Evolutionary conservation across 2,329 filamentous ascomycete genomes (phyloP), one percentile per base, ranked within the genome.

Genomic region (Scorias spongiosa): DNA sequence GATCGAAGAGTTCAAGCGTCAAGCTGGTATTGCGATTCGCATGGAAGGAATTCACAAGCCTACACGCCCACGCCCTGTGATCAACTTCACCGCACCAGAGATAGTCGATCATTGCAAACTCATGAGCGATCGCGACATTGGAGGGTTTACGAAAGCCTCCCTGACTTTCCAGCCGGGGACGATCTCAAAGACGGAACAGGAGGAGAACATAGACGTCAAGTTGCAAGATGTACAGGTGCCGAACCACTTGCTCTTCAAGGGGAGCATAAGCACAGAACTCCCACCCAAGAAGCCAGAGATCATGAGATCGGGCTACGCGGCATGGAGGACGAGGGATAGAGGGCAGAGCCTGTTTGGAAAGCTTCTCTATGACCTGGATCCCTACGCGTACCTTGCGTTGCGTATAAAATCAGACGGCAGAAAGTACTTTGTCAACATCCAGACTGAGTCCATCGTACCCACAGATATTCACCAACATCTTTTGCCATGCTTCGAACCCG

Each of bases 401-500:
- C 81, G 88, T 11, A 73, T 98, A 54, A 91, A 87, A 62, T 89
- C 84, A 2, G 91, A 96, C 59, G 88, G 87, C 12, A 74, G 91
- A 46, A 82, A 84, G 55, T 98, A 96, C 67, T 85, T 94, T 46
- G 78, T 98, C 56, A 98, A 98, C 63, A 69, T 98, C 12, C 91
- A 96, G 68, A 94, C 88, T 2, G 89, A 98, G 59, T 84, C 84
- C 1, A 80, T 98, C 44, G 84, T 94, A 40, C 84, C 86, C 10
- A 89, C 87, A n/a, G 91, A 98, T 61, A 71, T 98, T 49, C 91
- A 96, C 63, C 91, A 98, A 62, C 91, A 98, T 63, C 73, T 91
- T 41, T 66, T 98, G 4, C 93, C 86, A 53, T 74, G 81, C 8
- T 81, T 80, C 56, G 75, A 76, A 8, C 80, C 84, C 0, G 87